Conservation (phyloP, 805 yeast species). For the Saccharomycopsis sp. region DNA sequence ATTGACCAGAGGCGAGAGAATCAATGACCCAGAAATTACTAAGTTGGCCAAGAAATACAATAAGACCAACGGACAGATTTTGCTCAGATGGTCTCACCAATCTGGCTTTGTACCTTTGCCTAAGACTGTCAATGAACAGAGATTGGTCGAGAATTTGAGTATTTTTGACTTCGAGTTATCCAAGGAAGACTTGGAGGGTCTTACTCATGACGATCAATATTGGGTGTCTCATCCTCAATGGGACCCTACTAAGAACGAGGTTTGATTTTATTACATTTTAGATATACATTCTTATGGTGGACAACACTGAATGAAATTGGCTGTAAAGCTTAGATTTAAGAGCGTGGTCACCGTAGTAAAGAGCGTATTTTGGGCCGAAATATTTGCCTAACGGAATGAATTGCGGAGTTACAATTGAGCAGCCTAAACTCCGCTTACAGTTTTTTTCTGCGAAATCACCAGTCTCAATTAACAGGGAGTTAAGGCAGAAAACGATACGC, state of each 20-base stretch:
- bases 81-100: constrained; percentile 52
- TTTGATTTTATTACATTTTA: not conserved
- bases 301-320: too few species aligned
- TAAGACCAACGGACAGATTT: constrained; percentile 42
- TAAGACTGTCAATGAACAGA: constrained; percentile 32
- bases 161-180: constrained; percentile 37
- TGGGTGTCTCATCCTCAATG: constrained; percentile 29
- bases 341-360: too few species aligned
- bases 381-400: too few species aligned
- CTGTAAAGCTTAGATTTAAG: too few species aligned
- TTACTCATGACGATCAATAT: constrained; percentile 34
- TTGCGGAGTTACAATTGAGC: too few species aligned
- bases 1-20: constrained; percentile 46
- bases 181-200: constrained; percentile 30
- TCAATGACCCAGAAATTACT: constrained; percentile 38
- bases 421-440: too few species aligned
- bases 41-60: constrained; percentile 37
- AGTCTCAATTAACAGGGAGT: too few species aligned
- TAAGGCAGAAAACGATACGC: too few species aligned
- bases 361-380: too few species aligned
- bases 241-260: constrained; percentile 29
- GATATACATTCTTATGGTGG: too few species aligned
- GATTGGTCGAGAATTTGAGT: constrained; percentile 38
- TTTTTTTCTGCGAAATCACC: too few species aligned
- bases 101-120: constrained; percentile 53